Evolutionary conservation across 164 flowering plant species (phyloP).

Genomic region (Liquidambar formosana): DNA sequence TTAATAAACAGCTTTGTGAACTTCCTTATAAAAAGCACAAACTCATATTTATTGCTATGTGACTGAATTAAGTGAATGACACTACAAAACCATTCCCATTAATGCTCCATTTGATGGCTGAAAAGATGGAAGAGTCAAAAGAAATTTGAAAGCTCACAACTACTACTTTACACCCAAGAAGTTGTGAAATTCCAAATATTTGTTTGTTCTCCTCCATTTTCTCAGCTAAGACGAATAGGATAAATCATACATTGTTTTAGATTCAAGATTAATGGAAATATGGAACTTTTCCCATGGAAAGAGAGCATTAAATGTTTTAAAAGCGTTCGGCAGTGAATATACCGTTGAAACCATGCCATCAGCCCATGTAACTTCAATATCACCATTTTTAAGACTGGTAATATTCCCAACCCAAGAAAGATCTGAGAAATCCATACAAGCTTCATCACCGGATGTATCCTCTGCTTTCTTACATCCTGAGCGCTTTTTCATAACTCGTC

Average conservation of each 20-base stretch:
- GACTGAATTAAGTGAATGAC: background rate
- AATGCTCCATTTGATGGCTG: background rate
- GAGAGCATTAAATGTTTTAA: background rate
- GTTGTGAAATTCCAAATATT: conserved; percentile 1
- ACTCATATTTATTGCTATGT: background rate
- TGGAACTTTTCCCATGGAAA: background rate
- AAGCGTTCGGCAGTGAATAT: conserved; percentile 20
- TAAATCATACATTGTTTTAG: background rate
- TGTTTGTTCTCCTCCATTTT: background rate
- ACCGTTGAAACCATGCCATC: conserved; percentile 97
- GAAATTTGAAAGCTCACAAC: conserved; percentile 1
- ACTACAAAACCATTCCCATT: background rate
- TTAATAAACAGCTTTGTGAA: background rate
- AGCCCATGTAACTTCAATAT: conserved; percentile 98
- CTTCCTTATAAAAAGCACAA: background rate
- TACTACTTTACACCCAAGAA: background rate
- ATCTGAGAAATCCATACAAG: conserved; percentile 43
- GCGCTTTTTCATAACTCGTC: conserved; percentile 21
- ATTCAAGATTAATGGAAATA: background rate
- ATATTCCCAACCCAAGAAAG: conserved; percentile 98
- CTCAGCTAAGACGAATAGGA: background rate
- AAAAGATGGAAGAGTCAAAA: background rate
- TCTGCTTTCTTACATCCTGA: conserved; percentile 26
- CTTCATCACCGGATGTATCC: conserved; percentile 31
- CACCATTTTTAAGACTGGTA: conserved; percentile 87